A percentile compares a stretch with the other conserved stretches of the same genome.
These are phyloP conservation scores for Torulaspora franciscae DNA, from an alignment of 805 yeast species.

Conservation along the genomic window DNA sequence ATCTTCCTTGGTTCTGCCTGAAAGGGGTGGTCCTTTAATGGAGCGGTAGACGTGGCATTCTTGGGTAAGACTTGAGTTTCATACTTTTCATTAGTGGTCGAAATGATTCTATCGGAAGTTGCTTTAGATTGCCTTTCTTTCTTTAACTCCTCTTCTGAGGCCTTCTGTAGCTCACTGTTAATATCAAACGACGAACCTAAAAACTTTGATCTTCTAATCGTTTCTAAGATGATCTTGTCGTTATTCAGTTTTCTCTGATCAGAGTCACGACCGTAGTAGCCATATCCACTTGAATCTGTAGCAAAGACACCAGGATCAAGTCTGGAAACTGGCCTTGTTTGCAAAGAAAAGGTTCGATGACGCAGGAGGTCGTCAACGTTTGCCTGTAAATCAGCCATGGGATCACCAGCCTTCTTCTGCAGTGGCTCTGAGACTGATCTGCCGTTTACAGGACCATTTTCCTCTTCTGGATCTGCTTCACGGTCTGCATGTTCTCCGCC, in stretches of 20 bases:
- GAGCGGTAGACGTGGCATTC: constrained; percentile 26
- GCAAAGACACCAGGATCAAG: constrained; percentile 41
- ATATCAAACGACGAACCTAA: constrained; percentile 41
- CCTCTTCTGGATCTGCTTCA: constrained; percentile 10
- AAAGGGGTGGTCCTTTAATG: constrained; percentile 18
- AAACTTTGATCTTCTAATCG: constrained; percentile 43
- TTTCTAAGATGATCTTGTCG: constrained; percentile 37
- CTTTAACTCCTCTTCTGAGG: constrained; percentile 13
- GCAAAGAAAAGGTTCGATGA: constrained; percentile 39
- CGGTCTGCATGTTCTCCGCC: constrained; percentile 1
- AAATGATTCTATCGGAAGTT: constrained; percentile 12
- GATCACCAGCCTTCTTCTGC: constrained; percentile 17
- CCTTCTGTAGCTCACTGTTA: constrained; percentile 29
- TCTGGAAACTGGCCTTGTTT: constrained; percentile 42
- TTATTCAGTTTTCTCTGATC: constrained; percentile 23
- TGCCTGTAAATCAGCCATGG: constrained; percentile 22
- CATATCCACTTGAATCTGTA: constrained; percentile 16
- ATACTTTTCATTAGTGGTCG: constrained; percentile 15
- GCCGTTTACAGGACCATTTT: constrained; percentile 15
- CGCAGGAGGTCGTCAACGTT: constrained; percentile 31
- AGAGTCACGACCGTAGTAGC: constrained; percentile 22
- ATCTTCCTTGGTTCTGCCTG: constrained; percentile 44
- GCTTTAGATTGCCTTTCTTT: constrained; percentile 6
- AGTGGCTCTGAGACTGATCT: constrained; percentile 42
- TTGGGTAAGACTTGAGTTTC: constrained; percentile 28